A percentile compares a stretch with the other conserved stretches of the same genome.
These are phyloP conservation scores for Pseudocercospora pini-densiflorae DNA, from an alignment of 2,329 filamentous ascomycete species.

Conservation along the genomic window DNA sequence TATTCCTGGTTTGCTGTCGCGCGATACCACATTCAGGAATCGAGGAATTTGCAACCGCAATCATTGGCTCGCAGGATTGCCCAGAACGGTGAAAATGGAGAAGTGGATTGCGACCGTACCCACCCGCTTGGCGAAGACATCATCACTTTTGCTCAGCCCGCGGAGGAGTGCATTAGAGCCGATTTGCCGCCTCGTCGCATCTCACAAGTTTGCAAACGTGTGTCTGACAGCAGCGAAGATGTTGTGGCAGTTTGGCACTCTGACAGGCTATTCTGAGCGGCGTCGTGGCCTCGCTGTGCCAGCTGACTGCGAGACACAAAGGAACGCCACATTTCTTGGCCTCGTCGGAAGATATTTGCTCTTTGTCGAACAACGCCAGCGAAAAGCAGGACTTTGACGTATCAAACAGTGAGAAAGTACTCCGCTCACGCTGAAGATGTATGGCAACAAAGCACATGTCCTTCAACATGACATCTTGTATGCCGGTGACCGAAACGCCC, in stretches of 20 bases:
- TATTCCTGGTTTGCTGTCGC: not conserved
- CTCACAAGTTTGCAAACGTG: not conserved
- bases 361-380: not conserved
- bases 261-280: conserved; percentile 1
- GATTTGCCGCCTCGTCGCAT: not conserved
- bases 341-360: not conserved
- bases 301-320: conserved; percentile 9
- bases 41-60: not conserved
- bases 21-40: not conserved
- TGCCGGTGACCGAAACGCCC: not conserved
- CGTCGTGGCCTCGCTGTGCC: not conserved
- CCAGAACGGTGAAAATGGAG: conserved; percentile 7
- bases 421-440: too few species aligned
- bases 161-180: not conserved
- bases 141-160: not conserved
- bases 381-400: not conserved
- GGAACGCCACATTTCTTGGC: conserved; percentile 7
- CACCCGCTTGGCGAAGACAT: not conserved
- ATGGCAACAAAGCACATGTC: not conserved
- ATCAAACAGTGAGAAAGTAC: too few species aligned
- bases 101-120: not conserved
- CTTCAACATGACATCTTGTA: not conserved
- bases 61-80: conserved; percentile 1
- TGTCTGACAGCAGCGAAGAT: not conserved
- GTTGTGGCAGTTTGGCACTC: not conserved